Conservation (phyloP, 257 asterid species). For the Avicennia marina region DNA sequence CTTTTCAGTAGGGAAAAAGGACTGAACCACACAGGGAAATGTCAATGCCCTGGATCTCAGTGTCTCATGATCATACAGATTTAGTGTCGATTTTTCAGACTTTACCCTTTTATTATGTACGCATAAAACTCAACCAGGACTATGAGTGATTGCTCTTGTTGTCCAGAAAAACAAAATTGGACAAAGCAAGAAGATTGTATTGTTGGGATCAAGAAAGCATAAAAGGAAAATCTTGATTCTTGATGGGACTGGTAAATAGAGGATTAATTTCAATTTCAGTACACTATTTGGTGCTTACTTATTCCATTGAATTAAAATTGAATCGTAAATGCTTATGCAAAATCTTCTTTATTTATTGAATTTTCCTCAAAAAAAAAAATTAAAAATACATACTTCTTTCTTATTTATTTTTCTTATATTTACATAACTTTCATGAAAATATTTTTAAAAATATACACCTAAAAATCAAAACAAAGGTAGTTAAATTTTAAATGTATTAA, state of each 20-base stretch:
- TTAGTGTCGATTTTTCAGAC: conserved; percentile 18
- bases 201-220: conserved; percentile 22
- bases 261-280: no score
- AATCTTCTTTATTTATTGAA: no score
- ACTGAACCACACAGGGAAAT: conserved; percentile 33
- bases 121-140: conserved; percentile 17
- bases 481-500: no score
- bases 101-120: conserved; percentile 19
- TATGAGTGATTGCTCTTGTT: conserved; percentile 16
- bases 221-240: conserved; percentile 16
- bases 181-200: conserved; percentile 10
- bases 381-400: no score
- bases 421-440: no score
- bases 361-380: no score
- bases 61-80: conserved; percentile 48
- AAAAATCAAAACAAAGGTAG: no score
- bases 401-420: no score
- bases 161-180: conserved; percentile 11
- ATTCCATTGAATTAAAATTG: no score
- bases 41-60: conserved; percentile 65
- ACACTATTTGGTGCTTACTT: no score
- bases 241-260: conserved; percentile 16
- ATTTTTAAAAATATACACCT: no score
- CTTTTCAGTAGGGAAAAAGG: conserved; percentile 35
- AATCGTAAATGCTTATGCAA: no score